Evolutionary conservation across 257 asterid species (phyloP).

Genomic region (Capsicum pubescens): DNA sequence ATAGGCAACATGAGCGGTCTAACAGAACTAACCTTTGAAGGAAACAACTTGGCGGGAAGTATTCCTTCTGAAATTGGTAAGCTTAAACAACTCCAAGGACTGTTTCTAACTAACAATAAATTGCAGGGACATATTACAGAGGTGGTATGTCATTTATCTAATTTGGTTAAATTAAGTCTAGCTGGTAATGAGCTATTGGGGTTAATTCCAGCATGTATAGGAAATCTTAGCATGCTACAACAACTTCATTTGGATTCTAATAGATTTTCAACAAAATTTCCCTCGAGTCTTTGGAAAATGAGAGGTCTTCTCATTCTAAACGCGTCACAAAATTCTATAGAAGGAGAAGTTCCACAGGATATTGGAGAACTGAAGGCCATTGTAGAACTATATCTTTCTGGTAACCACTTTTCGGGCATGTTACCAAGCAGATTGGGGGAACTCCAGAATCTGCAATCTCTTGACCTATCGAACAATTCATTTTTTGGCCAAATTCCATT

Average conservation of each 20-base stretch:
- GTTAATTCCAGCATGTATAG: constrained; percentile 36
- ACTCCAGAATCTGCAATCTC: constrained; percentile 32
- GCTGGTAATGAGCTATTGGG: constrained; percentile 35
- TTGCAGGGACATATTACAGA: constrained; percentile 36
- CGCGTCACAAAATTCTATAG: constrained; percentile 35
- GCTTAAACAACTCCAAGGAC: constrained; percentile 36
- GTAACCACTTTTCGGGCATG: constrained; percentile 38
- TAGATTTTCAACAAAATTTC: constrained; percentile 40
- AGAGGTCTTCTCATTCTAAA: constrained; percentile 35
- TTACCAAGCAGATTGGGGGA: constrained; percentile 41
- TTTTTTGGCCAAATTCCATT: constrained; percentile 47
- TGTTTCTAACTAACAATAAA: constrained; percentile 32
- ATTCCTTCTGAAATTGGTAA: not conserved
- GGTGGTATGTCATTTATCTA: constrained; percentile 32
- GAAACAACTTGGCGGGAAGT: rapidly evolving
- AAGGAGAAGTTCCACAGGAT: constrained; percentile 42
- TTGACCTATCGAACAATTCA: constrained; percentile 43
- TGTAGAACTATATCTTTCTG: constrained; percentile 36
- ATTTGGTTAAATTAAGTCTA: constrained; percentile 36
- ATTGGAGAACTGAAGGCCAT: constrained; percentile 35
- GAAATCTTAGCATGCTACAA: constrained; percentile 39
- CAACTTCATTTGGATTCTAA: constrained; percentile 35
- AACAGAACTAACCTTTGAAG: rapidly evolving
- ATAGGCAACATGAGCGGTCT: constrained; percentile 45
- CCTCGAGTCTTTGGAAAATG: constrained; percentile 40